Percentiles rank a stretch among this genome's conserved stretches.
Conservation (phyloP, 192 early-diverging fungal genomes). For the Coemansia sp. region DNA sequence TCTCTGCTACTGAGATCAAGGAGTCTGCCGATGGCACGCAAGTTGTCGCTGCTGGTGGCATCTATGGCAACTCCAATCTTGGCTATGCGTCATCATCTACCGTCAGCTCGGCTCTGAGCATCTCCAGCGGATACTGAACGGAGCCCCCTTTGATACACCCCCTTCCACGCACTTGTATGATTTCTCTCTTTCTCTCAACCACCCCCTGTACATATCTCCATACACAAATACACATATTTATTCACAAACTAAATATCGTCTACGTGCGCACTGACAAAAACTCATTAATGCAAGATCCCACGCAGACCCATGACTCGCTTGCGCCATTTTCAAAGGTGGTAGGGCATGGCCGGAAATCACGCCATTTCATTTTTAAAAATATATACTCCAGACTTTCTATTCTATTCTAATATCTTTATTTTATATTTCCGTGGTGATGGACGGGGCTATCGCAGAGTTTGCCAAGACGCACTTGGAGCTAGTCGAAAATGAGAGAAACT, state of each 20-base stretch:
- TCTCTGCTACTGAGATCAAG: constrained; percentile 28
- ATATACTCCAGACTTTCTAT: not conserved
- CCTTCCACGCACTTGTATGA: constrained; percentile 3
- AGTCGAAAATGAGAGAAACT: constrained; percentile 59
- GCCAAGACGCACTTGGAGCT: constrained; percentile 51
- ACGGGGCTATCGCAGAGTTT: constrained; percentile 16
- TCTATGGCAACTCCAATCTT: constrained; percentile 30
- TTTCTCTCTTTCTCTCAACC: not conserved
- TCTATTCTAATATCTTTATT: not conserved
- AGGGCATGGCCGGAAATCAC: no score
- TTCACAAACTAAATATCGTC: not conserved
- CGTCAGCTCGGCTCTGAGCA: constrained; percentile 48
- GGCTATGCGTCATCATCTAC: constrained; percentile 45
- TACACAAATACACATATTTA: not conserved
- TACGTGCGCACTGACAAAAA: not conserved
- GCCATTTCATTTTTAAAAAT: not conserved
- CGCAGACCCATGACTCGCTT: not conserved
- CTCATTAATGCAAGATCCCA: not conserved
- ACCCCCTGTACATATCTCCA: not conserved
- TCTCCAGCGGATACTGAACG: constrained; percentile 41
- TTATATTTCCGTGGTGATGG: not conserved
- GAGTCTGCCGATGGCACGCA: constrained; percentile 27
- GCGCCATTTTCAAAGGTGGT: not conserved
- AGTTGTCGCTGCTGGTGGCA: constrained; percentile 26
- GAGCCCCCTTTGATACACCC: not conserved